These are phyloP conservation scores for Debaryomyces maramus DNA, from an alignment of 805 yeast species.

Conservation along the genomic window DNA sequence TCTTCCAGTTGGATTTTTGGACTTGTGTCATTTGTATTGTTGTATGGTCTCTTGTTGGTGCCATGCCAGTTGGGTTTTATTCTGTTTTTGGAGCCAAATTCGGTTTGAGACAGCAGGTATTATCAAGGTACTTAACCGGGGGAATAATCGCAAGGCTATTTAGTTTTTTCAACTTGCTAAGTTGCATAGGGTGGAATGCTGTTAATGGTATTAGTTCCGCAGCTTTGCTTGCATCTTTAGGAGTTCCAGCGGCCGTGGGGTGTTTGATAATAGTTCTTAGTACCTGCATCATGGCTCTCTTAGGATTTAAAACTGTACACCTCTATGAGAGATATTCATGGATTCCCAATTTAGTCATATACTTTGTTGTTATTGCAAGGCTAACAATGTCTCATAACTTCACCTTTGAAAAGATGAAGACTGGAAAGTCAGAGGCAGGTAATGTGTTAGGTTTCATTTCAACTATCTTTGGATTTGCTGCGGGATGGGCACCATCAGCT, in stretches of 20 bases:
- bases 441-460: constrained; percentile 29
- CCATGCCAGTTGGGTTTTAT: constrained; percentile 39
- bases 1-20: constrained; percentile 33
- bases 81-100: constrained; percentile 37
- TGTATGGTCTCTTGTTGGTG: constrained; percentile 35
- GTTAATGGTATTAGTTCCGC: constrained; percentile 31
- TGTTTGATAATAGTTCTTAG: constrained; percentile 32
- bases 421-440: constrained; percentile 26
- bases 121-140: constrained; percentile 33
- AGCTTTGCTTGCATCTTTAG: constrained; percentile 27
- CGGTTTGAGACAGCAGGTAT: constrained; percentile 40
- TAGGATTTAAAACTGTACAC: constrained; percentile 34
- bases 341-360: constrained; percentile 31
- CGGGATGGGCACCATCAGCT: constrained; percentile 35
- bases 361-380: constrained; percentile 29
- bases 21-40: constrained; percentile 29
- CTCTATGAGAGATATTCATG: constrained; percentile 31
- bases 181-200: constrained; percentile 36
- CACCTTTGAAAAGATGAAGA: constrained; percentile 27
- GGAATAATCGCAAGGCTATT: constrained; percentile 3
- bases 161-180: constrained; percentile 62
- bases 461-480: constrained; percentile 31
- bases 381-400: constrained; percentile 25
- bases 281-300: constrained; percentile 28
- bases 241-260: constrained; percentile 37